Base-by-base conservation (phyloP, 805 yeast species). In the Lachancea fermentati region DNA sequence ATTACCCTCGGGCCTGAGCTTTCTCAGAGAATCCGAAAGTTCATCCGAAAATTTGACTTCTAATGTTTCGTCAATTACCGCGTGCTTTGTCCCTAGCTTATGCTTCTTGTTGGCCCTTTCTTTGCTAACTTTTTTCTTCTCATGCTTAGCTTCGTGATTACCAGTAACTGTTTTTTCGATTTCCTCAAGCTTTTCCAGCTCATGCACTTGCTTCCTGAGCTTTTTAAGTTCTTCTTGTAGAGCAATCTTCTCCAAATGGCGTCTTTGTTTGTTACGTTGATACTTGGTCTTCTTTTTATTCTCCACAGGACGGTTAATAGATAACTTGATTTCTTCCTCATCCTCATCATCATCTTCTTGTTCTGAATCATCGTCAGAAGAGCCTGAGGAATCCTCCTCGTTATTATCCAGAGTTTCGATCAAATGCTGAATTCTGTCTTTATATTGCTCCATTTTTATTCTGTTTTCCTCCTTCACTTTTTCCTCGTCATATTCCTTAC, bases 11-110 rank as follows among this genome's bases (percentile, higher is more conserved):
- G 97, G 93, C 57, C 77, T 85, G 56, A 93, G 67, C 47, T 79
- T 76, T 60, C 96, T 77, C 52, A 93, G 69, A 12, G 95, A 85
- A 53, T 85, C 94, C 25, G 83, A 78, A 48, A 93, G 72, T 63
- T 93, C 98, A 57, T 86, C 91, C 18, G 94, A 77, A 38, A 93
- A 73, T 65, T 93, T 91, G 19, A 93, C 82, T 53, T 91, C 83
- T 29, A 79, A 49, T 8, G 71, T 67, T 15, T 68, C 69, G 26
- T 72, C 71, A 28, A 70, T 52, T 9, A 79, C 67, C 13, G 72
- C 65, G 46, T 70, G 67, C 45, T 67, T 73, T 7, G 76, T 63
- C 37, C 78, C 73, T 34, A 70, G 52, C 46, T 63, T 67, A 41
- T 58, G 58, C 43, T 63, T 65, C 49, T 55, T 65, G 50, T 47